Conservation (phyloP, 2,329 filamentous ascomycete genomes). For the Calonectria leucothoes region DNA sequence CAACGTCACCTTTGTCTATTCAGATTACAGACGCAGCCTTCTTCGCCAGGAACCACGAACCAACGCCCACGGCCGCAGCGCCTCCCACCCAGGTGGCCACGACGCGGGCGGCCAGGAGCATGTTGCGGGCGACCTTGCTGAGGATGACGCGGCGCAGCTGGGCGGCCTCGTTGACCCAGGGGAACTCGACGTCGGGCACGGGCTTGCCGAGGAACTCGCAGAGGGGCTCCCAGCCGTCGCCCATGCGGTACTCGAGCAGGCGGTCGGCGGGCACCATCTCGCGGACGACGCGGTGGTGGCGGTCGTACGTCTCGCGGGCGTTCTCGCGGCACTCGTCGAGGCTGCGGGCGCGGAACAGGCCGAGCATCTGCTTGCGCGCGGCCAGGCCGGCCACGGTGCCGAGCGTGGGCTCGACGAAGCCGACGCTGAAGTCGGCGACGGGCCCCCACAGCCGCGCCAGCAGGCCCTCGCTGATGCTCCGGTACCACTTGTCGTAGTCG, state of each 20-base stretch:
- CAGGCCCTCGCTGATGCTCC: conserved; percentile 46
- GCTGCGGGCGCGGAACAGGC: conserved; percentile 39
- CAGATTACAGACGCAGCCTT: too few species aligned
- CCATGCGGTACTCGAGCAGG: conserved; percentile 47
- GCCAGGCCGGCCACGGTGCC: conserved; percentile 42
- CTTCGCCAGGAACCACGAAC: conserved; percentile 12
- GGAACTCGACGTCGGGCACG: conserved; percentile 46
- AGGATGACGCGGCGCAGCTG: conserved; percentile 27
- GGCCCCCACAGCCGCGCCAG: conserved; percentile 39
- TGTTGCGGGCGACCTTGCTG: conserved; percentile 22
- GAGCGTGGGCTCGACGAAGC: conserved; percentile 44
- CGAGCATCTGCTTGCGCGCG: conserved; percentile 42
- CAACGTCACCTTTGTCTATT: too few species aligned
- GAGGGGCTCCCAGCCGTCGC: conserved; percentile 51
- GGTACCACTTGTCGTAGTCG: conserved; percentile 46
- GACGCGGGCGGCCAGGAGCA: conserved; percentile 8
- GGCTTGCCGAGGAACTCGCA: conserved; percentile 50
- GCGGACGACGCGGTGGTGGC: conserved; percentile 43
- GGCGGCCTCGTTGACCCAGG: conserved; percentile 45
- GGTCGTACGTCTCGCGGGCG: conserved; percentile 39
- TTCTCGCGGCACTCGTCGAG: conserved; percentile 37
- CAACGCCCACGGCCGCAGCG: conserved; percentile 17
- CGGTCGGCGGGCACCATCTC: conserved; percentile 39
- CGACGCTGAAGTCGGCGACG: conserved; percentile 16
- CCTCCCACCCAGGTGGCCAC: conserved; percentile 33